phyloP scores from a whole-genome alignment of 2,329 filamentous ascomycete genomes.

The Pyrenophora graminea region DNA sequence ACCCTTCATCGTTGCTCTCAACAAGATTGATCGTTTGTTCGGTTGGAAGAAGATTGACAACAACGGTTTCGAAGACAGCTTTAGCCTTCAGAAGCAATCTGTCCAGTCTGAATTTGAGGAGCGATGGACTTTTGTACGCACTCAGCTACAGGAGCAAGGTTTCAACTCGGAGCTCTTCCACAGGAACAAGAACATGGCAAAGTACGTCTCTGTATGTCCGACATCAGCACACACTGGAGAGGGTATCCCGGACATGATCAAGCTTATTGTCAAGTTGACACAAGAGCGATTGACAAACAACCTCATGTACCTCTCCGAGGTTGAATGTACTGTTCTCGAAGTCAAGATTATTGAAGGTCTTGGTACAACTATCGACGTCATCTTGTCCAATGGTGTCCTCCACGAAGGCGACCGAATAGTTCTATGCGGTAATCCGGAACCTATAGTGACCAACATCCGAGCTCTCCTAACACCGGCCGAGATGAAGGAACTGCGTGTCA shows the following conservation, averaged over 20 bases:
- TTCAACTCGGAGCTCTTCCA: slow-evolving; percentile 98
- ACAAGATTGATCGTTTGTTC: slow-evolving; percentile 99
- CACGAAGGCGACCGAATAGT: slow-evolving; percentile 94
- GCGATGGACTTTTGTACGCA: slow-evolving; percentile 85
- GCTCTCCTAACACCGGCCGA: slow-evolving; percentile 91
- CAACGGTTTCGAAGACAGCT: slow-evolving; percentile 94
- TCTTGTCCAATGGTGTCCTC: slow-evolving; percentile 93
- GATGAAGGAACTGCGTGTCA: slow-evolving; percentile 91
- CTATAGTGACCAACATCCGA: slow-evolving; percentile 92
- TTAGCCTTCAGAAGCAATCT: slow-evolving; percentile 86
- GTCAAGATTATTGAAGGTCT: slow-evolving; percentile 99
- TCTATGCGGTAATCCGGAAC: slow-evolving; percentile 93
- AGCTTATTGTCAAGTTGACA: slow-evolving; percentile 87
- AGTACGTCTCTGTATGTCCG: slow-evolving; percentile 91
- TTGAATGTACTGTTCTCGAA: slow-evolving; percentile 96
- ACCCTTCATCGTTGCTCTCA: slow-evolving; percentile 96
- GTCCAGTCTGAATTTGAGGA: slow-evolving; percentile 95
- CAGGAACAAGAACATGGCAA: slow-evolving; percentile 97
- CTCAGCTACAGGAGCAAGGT: slow-evolving; percentile 92
- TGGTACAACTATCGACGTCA: slow-evolving; percentile 97
- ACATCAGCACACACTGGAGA: slow-evolving; percentile 99
- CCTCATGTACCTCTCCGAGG: slow-evolving; percentile 97
- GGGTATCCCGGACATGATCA: slow-evolving; percentile 98
- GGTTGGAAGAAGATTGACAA: slow-evolving; percentile 99
- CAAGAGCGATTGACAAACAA: slow-evolving; percentile 97